Evolutionary conservation across 2,329 filamentous ascomycete species (phyloP).

Genomic region (Sporothrix euskadiensis): DNA sequence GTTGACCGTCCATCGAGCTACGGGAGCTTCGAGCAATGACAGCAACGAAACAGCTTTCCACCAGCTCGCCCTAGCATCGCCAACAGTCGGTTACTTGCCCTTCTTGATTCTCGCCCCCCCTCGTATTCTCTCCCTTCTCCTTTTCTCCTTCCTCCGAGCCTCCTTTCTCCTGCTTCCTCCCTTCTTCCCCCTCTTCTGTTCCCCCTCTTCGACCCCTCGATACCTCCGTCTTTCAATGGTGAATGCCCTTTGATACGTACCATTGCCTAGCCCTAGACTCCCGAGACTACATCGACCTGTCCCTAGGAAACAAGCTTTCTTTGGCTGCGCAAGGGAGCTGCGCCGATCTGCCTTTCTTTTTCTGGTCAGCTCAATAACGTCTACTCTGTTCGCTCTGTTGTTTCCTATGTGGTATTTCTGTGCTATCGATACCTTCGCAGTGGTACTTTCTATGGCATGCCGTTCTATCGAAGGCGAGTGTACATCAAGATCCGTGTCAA

Average conservation of each 20-base stretch:
- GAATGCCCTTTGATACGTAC: background rate
- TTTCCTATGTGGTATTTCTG: background rate
- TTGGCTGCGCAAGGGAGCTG: background rate
- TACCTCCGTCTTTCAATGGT: background rate
- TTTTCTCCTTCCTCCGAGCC: background rate
- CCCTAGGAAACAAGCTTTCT: constrained; percentile 20
- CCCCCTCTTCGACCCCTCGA: background rate
- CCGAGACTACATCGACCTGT: background rate
- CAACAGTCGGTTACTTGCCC: background rate
- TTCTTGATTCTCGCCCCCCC: background rate
- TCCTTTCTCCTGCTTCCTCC: background rate
- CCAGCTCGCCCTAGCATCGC: constrained; percentile 7
- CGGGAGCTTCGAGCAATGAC: background rate
- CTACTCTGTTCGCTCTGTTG: background rate
- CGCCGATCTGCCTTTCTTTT: constrained; percentile 22
- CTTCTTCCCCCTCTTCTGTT: background rate
- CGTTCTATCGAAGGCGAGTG: background rate
- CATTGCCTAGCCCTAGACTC: background rate
- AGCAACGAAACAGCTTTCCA: background rate
- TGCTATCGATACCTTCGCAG: background rate
- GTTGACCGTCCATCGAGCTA: constrained; percentile 1
- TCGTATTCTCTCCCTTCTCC: background rate
- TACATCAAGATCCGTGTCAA: background rate
- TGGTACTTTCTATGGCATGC: background rate
- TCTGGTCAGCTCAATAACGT: background rate